phyloP scores from a whole-genome alignment of 441 rosid genomes.

The Populus hybrid region DNA sequence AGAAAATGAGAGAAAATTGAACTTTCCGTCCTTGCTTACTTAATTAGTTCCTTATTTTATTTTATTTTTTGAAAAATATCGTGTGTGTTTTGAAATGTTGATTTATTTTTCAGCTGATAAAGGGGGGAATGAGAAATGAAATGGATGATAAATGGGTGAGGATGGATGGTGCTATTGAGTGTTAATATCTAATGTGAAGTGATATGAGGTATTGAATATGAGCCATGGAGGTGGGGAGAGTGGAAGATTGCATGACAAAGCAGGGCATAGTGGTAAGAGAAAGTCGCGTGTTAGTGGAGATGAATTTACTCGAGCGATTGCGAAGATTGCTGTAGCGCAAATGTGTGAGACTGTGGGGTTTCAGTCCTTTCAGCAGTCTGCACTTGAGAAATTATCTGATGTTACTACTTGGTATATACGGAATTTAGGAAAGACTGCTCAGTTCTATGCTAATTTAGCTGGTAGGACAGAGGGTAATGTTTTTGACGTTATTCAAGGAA shows the following conservation, averaged over 20 bases:
- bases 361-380: slow-evolving; percentile 68
- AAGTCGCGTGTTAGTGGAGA: slow-evolving; percentile 34
- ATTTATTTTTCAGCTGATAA: background rate
- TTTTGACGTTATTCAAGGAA: slow-evolving; percentile 65
- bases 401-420: slow-evolving; percentile 48
- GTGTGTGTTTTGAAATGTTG: background rate
- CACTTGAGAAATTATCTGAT: slow-evolving; percentile 70
- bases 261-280: slow-evolving; percentile 21
- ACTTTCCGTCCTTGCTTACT: background rate
- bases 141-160: slow-evolving; percentile 21
- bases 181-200: slow-evolving; percentile 37
- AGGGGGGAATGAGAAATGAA: background rate
- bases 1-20: background rate
- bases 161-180: slow-evolving; percentile 32
- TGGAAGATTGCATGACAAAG: slow-evolving; percentile 47
- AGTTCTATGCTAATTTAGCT: slow-evolving; percentile 55
- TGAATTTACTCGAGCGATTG: slow-evolving; percentile 54
- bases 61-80: background rate
- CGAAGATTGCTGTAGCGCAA: slow-evolving; percentile 72
- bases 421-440: slow-evolving; percentile 54
- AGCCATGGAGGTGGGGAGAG: slow-evolving; percentile 87
- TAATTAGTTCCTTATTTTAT: background rate
- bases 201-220: slow-evolving; percentile 83
- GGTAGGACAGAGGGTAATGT: slow-evolving; percentile 67
- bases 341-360: slow-evolving; percentile 72